Evolutionary conservation across 768 basidiomycete species (phyloP).

Genomic region (Boletellus ananas): DNA sequence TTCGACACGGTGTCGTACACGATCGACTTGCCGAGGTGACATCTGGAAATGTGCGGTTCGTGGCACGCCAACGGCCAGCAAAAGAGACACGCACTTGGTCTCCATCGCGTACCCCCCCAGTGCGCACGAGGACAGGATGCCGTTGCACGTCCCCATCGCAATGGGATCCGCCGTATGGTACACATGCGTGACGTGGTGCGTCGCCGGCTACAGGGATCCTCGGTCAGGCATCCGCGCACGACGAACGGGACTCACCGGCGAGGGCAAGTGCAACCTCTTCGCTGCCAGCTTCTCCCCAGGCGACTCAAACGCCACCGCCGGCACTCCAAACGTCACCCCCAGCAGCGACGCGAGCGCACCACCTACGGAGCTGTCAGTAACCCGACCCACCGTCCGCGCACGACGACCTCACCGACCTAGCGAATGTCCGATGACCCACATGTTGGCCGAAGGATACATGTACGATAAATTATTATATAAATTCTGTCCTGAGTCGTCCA

Average conservation of each 20-base stretch:
- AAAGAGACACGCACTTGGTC: constrained; percentile 44
- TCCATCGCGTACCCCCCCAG: constrained; percentile 90
- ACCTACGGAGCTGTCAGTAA: constrained; percentile 33
- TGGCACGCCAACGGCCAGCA: background rate
- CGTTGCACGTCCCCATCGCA: constrained; percentile 85
- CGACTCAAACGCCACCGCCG: constrained; percentile 84
- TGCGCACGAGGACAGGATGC: constrained; percentile 75
- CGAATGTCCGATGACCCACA: constrained; percentile 84
- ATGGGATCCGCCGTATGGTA: constrained; percentile 96
- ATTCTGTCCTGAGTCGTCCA: constrained; percentile 49
- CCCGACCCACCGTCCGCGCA: background rate
- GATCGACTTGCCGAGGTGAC: constrained; percentile 83
- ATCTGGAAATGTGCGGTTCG: constrained; percentile 37
- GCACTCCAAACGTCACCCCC: constrained; percentile 84
- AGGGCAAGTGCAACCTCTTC: constrained; percentile 76
- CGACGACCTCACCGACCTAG: constrained; percentile 44
- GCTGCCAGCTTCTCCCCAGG: constrained; percentile 86
- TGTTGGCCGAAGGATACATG: constrained; percentile 85
- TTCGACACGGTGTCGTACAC: constrained; percentile 90
- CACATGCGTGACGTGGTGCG: constrained; percentile 81
- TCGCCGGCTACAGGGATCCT: constrained; percentile 50
- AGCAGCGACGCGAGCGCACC: constrained; percentile 77
- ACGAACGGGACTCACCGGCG: constrained; percentile 52
- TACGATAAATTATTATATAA: constrained; percentile 92
- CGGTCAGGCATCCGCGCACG: background rate